Conservation (phyloP, 2,329 filamentous ascomycete genomes). For the Celoporthe dispersa region DNA sequence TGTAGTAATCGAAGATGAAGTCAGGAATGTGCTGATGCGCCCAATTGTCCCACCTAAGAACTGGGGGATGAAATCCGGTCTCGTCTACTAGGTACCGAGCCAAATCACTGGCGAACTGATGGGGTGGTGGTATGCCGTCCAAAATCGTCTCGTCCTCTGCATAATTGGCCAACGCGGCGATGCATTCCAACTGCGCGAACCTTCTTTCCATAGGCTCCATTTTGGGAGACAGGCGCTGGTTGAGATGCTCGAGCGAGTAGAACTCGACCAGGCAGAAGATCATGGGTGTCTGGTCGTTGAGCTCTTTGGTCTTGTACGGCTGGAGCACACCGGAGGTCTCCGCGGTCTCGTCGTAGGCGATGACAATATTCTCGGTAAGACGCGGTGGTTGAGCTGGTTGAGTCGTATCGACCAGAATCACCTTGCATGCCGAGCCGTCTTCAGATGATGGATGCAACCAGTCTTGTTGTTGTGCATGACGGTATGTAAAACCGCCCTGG, state of each 20-base stretch:
- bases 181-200: constrained; percentile 39
- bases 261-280: constrained; percentile 54
- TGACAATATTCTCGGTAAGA: constrained; percentile 45
- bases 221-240: constrained; percentile 47
- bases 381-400: constrained; percentile 4
- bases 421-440: constrained; percentile 23
- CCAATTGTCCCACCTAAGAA: constrained; percentile 40
- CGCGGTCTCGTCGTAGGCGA: constrained; percentile 59
- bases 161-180: constrained; percentile 42
- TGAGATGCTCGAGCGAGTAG: constrained; percentile 61
- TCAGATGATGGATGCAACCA: constrained; percentile 27
- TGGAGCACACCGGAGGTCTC: constrained; percentile 42
- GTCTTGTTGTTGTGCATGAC: constrained; percentile 34
- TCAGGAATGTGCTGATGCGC: constrained; percentile 52
- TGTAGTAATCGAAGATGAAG: constrained; percentile 52
- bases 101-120: constrained; percentile 51
- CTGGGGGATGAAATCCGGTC: constrained; percentile 22
- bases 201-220: constrained; percentile 52
- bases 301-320: constrained; percentile 30
- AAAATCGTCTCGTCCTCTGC: constrained; percentile 34
- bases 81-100: constrained; percentile 36
- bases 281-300: constrained; percentile 41
- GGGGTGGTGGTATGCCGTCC: constrained; percentile 42
- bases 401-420: constrained; percentile 24
- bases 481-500: constrained; percentile 41